Evolutionary conservation across 345 rosid genomes (phyloP).

Genomic region (Mercurialis annua): DNA sequence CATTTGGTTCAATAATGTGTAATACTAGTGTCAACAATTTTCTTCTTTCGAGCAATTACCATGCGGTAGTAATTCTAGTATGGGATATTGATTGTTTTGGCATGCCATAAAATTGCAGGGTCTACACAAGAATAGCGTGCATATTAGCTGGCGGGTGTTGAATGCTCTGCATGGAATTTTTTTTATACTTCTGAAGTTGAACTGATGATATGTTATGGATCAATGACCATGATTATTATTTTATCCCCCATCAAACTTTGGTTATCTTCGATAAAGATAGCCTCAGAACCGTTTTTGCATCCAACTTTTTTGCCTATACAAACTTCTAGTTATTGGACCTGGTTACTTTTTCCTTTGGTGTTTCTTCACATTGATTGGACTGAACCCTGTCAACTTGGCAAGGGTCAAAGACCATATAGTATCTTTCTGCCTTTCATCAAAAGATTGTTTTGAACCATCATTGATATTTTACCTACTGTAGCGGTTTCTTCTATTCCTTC

Average conservation of each 20-base stretch:
- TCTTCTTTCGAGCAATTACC: constrained; percentile 32
- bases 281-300: constrained; percentile 12
- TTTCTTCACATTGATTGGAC: constrained; percentile 11
- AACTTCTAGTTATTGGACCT: constrained; percentile 18
- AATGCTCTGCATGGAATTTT: constrained; percentile 73
- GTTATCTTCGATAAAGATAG: constrained; percentile 26
- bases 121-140: constrained; percentile 62
- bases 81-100: constrained; percentile 66
- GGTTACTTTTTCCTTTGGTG: constrained; percentile 5
- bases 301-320: background rate
- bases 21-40: constrained; percentile 23
- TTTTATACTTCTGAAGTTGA: constrained; percentile 52
- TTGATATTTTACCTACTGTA: background rate
- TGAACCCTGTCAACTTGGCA: constrained; percentile 14
- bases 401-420: constrained; percentile 2
- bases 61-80: constrained; percentile 32
- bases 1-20: constrained; percentile 22
- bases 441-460: background rate
- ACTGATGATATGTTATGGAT: constrained; percentile 38
- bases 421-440: background rate
- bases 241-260: constrained; percentile 19
- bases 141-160: constrained; percentile 74
- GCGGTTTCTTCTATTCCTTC: background rate
- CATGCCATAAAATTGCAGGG: constrained; percentile 77
- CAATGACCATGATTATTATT: constrained; percentile 33